Conservation (phyloP, 495 filamentous ascomycete genomes). For the Aspergillus sclerotiicarbonarius region DNA sequence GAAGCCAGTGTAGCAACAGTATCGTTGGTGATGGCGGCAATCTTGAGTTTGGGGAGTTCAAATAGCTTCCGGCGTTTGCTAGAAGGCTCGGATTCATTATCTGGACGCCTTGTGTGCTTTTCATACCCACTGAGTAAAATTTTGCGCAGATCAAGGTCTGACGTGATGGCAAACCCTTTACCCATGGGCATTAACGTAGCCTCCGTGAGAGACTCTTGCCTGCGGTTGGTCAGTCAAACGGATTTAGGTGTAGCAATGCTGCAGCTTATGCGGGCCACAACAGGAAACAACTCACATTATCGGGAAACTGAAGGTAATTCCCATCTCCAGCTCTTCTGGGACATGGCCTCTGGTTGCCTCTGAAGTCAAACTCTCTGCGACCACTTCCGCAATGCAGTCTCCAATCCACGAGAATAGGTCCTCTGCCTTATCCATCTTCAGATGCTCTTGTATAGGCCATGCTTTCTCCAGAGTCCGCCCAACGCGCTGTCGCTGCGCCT, state of each 20-base stretch:
- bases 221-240: constrained; percentile 31
- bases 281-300: constrained; percentile 58
- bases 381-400: constrained; percentile 69
- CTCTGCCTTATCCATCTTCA: constrained; percentile 75
- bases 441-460: constrained; percentile 77
- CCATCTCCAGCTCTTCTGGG: constrained; percentile 63
- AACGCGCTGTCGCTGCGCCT: constrained; percentile 50
- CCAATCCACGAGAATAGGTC: constrained; percentile 80
- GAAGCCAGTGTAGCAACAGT: constrained; percentile 77
- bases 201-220: constrained; percentile 71
- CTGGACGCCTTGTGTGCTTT: constrained; percentile 48
- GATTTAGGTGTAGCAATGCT: background rate
- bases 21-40: constrained; percentile 80
- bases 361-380: constrained; percentile 51
- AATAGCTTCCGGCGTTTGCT: constrained; percentile 45
- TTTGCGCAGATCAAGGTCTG: constrained; percentile 66
- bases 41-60: constrained; percentile 62
- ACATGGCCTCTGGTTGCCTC: constrained; percentile 43
- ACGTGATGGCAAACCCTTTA: constrained; percentile 79
- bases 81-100: constrained; percentile 45
- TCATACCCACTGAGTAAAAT: constrained; percentile 70
- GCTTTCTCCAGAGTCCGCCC: constrained; percentile 62
- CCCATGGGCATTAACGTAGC: constrained; percentile 85
- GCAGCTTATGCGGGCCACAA: background rate
- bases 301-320: constrained; percentile 85